Evolutionary conservation across 1,139 yeast genomes (phyloP), one percentile per base, ranked within the genome.

Genomic region (Pichia sp.): DNA sequence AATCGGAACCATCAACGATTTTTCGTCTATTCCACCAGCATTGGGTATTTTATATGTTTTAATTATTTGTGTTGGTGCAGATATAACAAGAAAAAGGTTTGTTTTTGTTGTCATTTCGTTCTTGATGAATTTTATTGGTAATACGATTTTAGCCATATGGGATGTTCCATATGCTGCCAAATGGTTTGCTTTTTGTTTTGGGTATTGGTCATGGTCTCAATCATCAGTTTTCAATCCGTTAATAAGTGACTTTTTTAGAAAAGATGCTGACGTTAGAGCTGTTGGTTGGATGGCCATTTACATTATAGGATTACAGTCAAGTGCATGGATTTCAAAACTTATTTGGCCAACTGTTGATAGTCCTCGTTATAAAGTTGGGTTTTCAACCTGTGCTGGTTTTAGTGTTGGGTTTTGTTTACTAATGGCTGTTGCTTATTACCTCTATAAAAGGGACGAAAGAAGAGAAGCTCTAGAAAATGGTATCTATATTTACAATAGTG

Each of bases 391-490:
- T 55, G 62, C 68, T 13, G 59, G 53, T 5, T 63, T 64, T 50
- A 51, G 60, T 43, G 50, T 63, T 41, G 59, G 53, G 1, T 60
- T 59, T 42, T 39, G 36, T 18, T 8, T 46, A 7, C 48, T 32
- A 16, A 25, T 62, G 5, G 41, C 77, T 45, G 67, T 77, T 8
- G 82, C 77, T 7, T 69, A 80, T 53, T 75, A 68, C 58, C 70
- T 77, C 52, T 81, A 80, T 67, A 82, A 81, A 63, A 71, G 71
- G 43, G 76, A 79, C 47, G 87, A 82, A 59, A 70, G 73, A 50
- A 63, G 62, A 44, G 59, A 70, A 49, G 82, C 85, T 13, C 63
- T 65, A 43, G 73, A 69, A 25, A 77, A 80, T 54, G 83, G 82
- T 30, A 76, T 78, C 49, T 67, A 71, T 30, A 49, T 77, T 22